Evolutionary conservation across 768 basidiomycete genomes (phyloP).

Genomic region (Rhizopogon sp.): DNA sequence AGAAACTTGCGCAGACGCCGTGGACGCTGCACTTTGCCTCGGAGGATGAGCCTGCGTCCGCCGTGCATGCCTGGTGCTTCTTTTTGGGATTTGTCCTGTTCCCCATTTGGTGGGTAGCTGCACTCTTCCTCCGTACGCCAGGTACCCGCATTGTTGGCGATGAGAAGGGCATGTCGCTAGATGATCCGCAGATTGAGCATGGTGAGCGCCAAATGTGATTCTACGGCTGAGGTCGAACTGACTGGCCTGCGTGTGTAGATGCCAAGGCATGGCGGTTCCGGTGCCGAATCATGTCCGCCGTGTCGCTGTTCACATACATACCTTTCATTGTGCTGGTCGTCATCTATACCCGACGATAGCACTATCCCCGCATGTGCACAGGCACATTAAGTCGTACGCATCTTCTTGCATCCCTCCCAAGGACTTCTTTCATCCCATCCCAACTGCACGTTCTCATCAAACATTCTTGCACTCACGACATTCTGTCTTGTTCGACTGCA

Average conservation of each 20-base stretch:
- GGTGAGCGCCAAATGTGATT: constrained; percentile 38
- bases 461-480: constrained; percentile 17
- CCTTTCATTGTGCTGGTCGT: constrained; percentile 75
- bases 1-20: constrained; percentile 46
- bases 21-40: constrained; percentile 57
- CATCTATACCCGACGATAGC: constrained; percentile 45
- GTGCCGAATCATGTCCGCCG: constrained; percentile 65
- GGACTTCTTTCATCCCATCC: background rate
- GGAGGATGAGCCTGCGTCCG: constrained; percentile 45
- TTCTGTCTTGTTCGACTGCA: background rate
- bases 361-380: constrained; percentile 8
- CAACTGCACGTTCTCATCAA: constrained; percentile 5
- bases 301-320: constrained; percentile 71
- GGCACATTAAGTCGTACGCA: constrained; percentile 3
- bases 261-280: constrained; percentile 70
- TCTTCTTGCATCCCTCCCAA: background rate
- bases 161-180: constrained; percentile 69
- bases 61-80: constrained; percentile 73
- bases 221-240: constrained; percentile 3
- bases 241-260: constrained; percentile 35
- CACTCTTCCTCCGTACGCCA: constrained; percentile 48
- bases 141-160: constrained; percentile 58
- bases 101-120: constrained; percentile 65
- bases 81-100: constrained; percentile 61
- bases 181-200: constrained; percentile 76